Evolutionary conservation across 345 rosid genomes (phyloP), one percentile per base, ranked within the genome.

Genomic region (Eucalyptus melliodora): DNA sequence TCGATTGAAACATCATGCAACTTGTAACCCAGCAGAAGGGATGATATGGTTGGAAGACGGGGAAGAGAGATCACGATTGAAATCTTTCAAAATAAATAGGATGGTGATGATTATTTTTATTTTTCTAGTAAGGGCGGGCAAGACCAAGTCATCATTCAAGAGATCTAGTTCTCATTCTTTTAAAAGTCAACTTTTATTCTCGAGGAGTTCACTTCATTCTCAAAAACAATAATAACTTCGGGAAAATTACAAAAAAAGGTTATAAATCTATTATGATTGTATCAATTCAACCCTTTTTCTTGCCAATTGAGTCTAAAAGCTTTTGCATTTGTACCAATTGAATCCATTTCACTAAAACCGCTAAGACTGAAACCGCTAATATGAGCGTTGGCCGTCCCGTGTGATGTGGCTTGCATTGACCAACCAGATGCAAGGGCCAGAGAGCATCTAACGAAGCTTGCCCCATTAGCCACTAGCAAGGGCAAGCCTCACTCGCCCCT

Each of bases 331-430:
- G 30, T 24, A 1, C 12, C 1, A 0, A 56, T 56, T 56, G 0
- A 56, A 3, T 56, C 30, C 13, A 56, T 56, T 23, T 23, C 13
- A 24, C 0, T 24, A 2, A 53, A 53, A 53, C 24, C 5, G 24
- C 2, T 53, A 53, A 3, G 9, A 53, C 24, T 4, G 0, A 53
- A 53, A 53, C 0, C 0, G 2, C 56, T 53, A 53, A 53, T 19
- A 53, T 53, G 59, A 53, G 24, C 5, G 1, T 1, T 53, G 59
- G 10, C 24, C 0, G 0, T 53, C 59, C 0, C 0, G 0, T 53
- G 59, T 53, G 59, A 53, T 4, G 59, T 53, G 56, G 24, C 59
- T 0, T 2, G 59, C 59, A 19, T 0, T 19, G 2, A 53, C 1
- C 59, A 53, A 7, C 5, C 2, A 19, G 2, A 53, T 19, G 59